Conservation (phyloP, 2,329 filamentous ascomycete genomes). For the Orbilia oligospora region DNA sequence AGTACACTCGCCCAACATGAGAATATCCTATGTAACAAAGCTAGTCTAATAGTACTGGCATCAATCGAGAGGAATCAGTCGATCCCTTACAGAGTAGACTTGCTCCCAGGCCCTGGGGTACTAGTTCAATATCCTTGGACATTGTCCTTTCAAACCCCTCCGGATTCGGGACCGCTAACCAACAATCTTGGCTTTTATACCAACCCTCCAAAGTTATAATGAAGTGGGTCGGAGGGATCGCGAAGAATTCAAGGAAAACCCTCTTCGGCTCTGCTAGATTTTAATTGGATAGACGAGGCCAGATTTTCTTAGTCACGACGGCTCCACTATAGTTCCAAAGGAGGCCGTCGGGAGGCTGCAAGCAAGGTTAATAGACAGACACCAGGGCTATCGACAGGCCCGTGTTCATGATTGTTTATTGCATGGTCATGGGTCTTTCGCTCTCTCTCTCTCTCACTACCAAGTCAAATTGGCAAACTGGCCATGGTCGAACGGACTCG, state of each 20-base stretch:
- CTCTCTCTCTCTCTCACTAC: conserved; percentile 6
- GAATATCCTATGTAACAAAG: background rate
- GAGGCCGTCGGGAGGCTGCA: conserved; percentile 20
- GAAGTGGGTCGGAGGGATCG: conserved; percentile 14
- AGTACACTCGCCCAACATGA: conserved; percentile 5
- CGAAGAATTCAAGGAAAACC: conserved; percentile 12
- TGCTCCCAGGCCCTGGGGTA: background rate
- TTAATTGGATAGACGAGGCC: conserved; percentile 16
- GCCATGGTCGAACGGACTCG: no score
- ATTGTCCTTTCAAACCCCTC: background rate
- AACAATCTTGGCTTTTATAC: conserved; percentile 21
- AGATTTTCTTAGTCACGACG: conserved; percentile 13
- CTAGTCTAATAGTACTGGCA: background rate
- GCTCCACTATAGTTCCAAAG: conserved; percentile 14
- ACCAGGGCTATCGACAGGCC: background rate
- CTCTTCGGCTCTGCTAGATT: conserved; percentile 5
- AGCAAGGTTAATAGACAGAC: conserved; percentile 12
- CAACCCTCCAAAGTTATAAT: background rate
- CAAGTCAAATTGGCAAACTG: conserved; percentile 1
- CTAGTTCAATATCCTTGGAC: background rate
- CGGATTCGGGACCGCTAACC: conserved; percentile 8
- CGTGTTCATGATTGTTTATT: background rate
- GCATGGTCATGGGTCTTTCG: conserved; percentile 12
- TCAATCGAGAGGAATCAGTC: background rate
- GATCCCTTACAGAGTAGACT: background rate